Evolutionary conservation across 495 filamentous ascomycete species (phyloP), one percentile per base, ranked within the genome.

Genomic region (Xylaria venustula): DNA sequence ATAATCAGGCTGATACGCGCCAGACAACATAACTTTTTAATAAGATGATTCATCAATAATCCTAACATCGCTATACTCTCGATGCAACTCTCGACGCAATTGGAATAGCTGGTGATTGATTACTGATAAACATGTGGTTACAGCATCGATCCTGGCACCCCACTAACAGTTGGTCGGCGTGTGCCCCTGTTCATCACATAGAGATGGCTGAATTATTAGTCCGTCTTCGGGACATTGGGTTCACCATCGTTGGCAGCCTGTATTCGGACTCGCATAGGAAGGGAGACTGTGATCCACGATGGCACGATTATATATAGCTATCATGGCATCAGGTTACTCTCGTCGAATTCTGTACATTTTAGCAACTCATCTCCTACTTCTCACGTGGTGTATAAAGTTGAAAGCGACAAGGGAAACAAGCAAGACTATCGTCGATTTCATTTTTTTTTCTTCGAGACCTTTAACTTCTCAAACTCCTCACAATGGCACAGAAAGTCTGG

Each of bases 401-500:
- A n/a, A n/a, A n/a, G n/a, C n/a, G n/a, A n/a, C n/a, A n/a, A n/a
- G n/a, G n/a, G n/a, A n/a, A n/a, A n/a, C n/a, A n/a, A n/a, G n/a
- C n/a, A n/a, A n/a, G n/a, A n/a, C n/a, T 40, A 9, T 34, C 20
- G 50, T 25, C 32, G 47, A 53, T 3, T 11, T 34, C 34, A 53
- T 44, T 22, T 14, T 40, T 20, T 14, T 44, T 46, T 36, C 17
- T 22, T 40, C 23, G 2, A 53, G 52, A 49, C 12, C 1, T 40
- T 8, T 58, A 36, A 22, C 14, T 36, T 36, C 52, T n/a, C 42
- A 9, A 0, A 20, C 23, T 32, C 19, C n/a, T 32, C 48, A 65
- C 22, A 32, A 70, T 64, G 66, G 42, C 57, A 49, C 60, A 58
- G 40, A 49, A 71, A 63, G 71, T 77, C 25, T 81, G 79, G 77